Evolutionary conservation across 2,329 filamentous ascomycete genomes (phyloP).

Genomic region (Calonectria naviculata): DNA sequence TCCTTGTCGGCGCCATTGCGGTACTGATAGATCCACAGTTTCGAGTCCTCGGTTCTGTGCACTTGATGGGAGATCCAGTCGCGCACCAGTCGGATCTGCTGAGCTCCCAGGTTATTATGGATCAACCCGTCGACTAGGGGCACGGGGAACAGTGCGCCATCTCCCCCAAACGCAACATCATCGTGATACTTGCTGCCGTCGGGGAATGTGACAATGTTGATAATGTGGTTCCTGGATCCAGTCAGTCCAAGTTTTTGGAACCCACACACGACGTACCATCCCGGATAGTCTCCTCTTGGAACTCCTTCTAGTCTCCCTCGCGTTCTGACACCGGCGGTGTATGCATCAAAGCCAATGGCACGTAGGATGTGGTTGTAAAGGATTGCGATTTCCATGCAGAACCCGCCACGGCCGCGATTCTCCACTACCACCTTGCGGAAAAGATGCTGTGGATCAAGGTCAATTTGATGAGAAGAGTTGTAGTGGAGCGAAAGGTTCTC

Average conservation of each 20-base stretch:
- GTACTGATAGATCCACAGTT: constrained; percentile 74
- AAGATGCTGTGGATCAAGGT: constrained; percentile 57
- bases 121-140: constrained; percentile 57
- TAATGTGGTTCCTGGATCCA: constrained; percentile 61
- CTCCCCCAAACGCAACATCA: constrained; percentile 76
- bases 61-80: constrained; percentile 59
- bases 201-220: constrained; percentile 69
- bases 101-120: constrained; percentile 61
- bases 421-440: constrained; percentile 61
- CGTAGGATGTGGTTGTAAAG: constrained; percentile 65
- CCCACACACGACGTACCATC: constrained; percentile 52
- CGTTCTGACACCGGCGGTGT: constrained; percentile 66
- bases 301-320: constrained; percentile 52
- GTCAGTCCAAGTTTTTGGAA: neutral
- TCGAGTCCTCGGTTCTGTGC: constrained; percentile 46
- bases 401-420: constrained; percentile 61
- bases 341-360: constrained; percentile 62
- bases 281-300: constrained; percentile 55
- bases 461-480: constrained; percentile 48
- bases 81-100: constrained; percentile 65
- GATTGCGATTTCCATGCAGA: constrained; percentile 70
- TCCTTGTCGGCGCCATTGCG: constrained; percentile 56
- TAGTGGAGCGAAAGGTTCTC: constrained; percentile 69
- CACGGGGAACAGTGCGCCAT: constrained; percentile 68
- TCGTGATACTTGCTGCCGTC: constrained; percentile 60